Conservation (phyloP, 768 basidiomycete species). For the Naganishia vishniacii region DNA sequence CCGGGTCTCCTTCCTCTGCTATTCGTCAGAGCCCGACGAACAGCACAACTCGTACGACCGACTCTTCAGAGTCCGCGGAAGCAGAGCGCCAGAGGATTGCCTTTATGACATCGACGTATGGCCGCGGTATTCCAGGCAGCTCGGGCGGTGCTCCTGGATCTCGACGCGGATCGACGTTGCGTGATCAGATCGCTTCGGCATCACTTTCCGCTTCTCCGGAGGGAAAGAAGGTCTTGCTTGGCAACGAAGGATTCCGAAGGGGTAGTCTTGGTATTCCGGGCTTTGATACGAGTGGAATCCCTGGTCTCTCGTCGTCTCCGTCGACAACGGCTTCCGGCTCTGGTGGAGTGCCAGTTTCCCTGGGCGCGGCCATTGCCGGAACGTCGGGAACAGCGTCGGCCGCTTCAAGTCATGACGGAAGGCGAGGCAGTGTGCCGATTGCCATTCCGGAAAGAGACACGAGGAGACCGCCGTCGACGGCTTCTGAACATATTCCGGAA, state of each 20-base stretch:
- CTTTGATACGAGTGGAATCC: conserved; percentile 12
- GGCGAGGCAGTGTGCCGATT: conserved; percentile 45
- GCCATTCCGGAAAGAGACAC: conserved; percentile 36
- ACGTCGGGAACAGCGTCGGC: background rate
- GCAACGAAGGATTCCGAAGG: conserved; percentile 25
- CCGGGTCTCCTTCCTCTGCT: background rate
- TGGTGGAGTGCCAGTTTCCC: background rate
- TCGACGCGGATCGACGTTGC: conserved; percentile 8
- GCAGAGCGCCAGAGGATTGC: conserved; percentile 45
- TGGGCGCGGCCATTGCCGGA: conserved; percentile 8
- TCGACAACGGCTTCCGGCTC: conserved; percentile 3
- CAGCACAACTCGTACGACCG: conserved; percentile 33
- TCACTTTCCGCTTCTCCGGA: conserved; percentile 19
- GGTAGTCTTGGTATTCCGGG: conserved; percentile 23
- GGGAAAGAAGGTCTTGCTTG: conserved; percentile 19
- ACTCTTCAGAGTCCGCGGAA: conserved; percentile 41
- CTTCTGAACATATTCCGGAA: conserved; percentile 19
- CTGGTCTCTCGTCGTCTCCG: background rate
- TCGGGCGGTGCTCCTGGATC: conserved; percentile 2
- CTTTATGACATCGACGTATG: conserved; percentile 44
- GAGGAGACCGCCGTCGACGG: conserved; percentile 23
- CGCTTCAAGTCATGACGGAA: conserved; percentile 18
- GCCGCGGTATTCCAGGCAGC: conserved; percentile 33
- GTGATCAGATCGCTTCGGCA: conserved; percentile 8
- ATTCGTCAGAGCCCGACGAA: conserved; percentile 15